Base-by-base conservation (phyloP, 73 alveolate genomes). In the Symbiodinium pilosum region DNA sequence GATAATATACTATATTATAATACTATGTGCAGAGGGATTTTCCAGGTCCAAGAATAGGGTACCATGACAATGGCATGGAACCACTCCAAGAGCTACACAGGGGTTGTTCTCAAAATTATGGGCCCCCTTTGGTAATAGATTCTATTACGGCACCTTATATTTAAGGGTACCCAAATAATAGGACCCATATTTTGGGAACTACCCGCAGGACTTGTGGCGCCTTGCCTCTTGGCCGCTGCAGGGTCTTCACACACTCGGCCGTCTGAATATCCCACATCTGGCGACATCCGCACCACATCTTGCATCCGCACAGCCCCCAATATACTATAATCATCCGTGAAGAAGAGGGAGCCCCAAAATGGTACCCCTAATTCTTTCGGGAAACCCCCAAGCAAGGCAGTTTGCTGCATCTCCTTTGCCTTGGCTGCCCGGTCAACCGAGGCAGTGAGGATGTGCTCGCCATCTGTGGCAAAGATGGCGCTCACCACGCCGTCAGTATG, bases 401-500 rank as follows among this genome's bases (percentile, higher is more conserved):
- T 6, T 47, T 6, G 59, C 59, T 47, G 59, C 59, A 47, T 14
- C 6, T 9, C 12, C 85, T 43, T 36, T n/a, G 85, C 85, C 85
- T 73, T 91, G 26, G 97, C 97, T 0, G 81, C 71, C 30, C 97
- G 97, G 77, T 91, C 97, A 43, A 91, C 97, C 2, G 83, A 42
- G n/a, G 97, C 97, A 32, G 97, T 91, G 84, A 91, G 52, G 81
- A 91, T 47, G 42, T 24, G 9, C 59, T 39, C 34, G 41, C 81
- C 81, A 32, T 43, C 88, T 42, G 32, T 11, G 36, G 97, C 71
- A 32, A 91, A 91, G 83, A 43, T 51, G 34, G 97, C 97, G 21
- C 89, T 41, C 28, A 91, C 89, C n/a, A 91, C 97, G 14, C 97
- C 97, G 28, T 91, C 97, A 69, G 43, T n/a, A 43, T 91, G 97